These are phyloP conservation scores for Tolypocladium ovalisporum DNA, from an alignment of 2,329 filamentous ascomycete species.

Conservation along the genomic window DNA sequence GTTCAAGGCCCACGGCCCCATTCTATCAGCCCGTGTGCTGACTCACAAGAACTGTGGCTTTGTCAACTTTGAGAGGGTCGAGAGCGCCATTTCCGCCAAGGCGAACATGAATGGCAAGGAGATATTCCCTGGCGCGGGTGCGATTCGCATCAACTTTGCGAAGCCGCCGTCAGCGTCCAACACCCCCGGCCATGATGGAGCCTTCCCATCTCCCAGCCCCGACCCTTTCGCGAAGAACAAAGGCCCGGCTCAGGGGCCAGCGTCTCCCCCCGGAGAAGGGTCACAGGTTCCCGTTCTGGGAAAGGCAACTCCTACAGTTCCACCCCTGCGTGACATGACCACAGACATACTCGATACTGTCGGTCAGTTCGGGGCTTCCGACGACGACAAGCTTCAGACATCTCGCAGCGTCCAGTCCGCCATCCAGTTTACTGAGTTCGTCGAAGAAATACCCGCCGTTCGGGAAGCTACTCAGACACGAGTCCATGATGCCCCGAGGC, in stretches of 20 bases:
- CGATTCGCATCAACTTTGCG: conserved; percentile 91
- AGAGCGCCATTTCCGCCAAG: conserved; percentile 85
- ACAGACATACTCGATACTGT: conserved; percentile 78
- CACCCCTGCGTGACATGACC: conserved; percentile 67
- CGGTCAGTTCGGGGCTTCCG: conserved; percentile 72
- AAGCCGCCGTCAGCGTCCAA: conserved; percentile 87
- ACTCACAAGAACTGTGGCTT: conserved; percentile 99
- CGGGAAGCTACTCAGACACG: conserved; percentile 81
- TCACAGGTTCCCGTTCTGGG: conserved; percentile 18
- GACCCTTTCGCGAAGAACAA: conserved; percentile 62
- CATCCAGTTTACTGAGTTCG: conserved; percentile 60
- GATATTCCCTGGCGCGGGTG: conserved; percentile 93
- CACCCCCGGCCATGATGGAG: conserved; percentile 78
- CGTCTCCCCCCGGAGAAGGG: conserved; percentile 22
- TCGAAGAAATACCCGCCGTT: conserved; percentile 79
- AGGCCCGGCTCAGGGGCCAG: conserved; percentile 25
- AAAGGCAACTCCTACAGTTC: conserved; percentile 50
- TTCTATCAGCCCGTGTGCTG: conserved; percentile 82
- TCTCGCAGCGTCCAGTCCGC: conserved; percentile 63
- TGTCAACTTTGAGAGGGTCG: conserved; percentile 88
- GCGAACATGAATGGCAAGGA: conserved; percentile 88
- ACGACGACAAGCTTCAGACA: conserved; percentile 67
- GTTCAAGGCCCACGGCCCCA: conserved; percentile 85
- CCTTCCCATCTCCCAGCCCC: conserved; percentile 84
- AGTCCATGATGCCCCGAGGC: conserved; percentile 84